Conservation (phyloP, 2,329 filamentous ascomycete genomes). For the Colletotrichum falcatum region DNA sequence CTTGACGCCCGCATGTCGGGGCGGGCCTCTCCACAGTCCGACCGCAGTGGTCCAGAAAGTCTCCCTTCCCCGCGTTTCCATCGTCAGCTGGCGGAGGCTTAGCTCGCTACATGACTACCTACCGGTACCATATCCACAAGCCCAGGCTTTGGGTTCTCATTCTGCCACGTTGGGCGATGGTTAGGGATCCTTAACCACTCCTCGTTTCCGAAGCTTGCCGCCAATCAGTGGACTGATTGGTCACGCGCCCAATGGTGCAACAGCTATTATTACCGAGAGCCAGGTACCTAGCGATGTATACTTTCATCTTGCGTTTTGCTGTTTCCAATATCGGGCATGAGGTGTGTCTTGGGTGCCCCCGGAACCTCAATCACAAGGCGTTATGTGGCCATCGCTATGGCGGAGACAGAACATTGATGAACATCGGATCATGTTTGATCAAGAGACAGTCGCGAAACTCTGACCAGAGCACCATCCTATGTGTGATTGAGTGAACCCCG, state of each 20-base stretch:
- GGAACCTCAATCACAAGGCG: slow-evolving; percentile 27
- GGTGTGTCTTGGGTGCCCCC: not conserved
- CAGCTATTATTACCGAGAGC: not conserved
- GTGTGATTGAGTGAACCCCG: slow-evolving; percentile 29
- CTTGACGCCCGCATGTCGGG: slow-evolving; percentile 25
- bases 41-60: slow-evolving; percentile 11
- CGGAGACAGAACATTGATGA: slow-evolving; percentile 11
- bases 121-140: not conserved
- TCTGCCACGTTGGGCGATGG: not conserved
- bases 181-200: not conserved
- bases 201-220: not conserved
- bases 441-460: slow-evolving; percentile 38
- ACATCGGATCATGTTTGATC: slow-evolving; percentile 41
- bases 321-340: slow-evolving; percentile 35
- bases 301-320: slow-evolving; percentile 19
- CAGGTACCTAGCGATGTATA: not conserved
- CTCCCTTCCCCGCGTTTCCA: slow-evolving; percentile 5
- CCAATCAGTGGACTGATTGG: not conserved
- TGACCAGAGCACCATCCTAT: slow-evolving; percentile 23
- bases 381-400: slow-evolving; percentile 17
- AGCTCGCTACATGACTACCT: not conserved
- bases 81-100: slow-evolving; percentile 12
- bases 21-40: slow-evolving; percentile 29
- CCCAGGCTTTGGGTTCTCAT: not conserved
- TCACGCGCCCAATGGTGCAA: not conserved